Percentiles rank a stretch among this genome's conserved stretches.
Evolutionary conservation across 2,329 filamentous ascomycete genomes (phyloP).

Genomic region (Curvularia lunata): DNA sequence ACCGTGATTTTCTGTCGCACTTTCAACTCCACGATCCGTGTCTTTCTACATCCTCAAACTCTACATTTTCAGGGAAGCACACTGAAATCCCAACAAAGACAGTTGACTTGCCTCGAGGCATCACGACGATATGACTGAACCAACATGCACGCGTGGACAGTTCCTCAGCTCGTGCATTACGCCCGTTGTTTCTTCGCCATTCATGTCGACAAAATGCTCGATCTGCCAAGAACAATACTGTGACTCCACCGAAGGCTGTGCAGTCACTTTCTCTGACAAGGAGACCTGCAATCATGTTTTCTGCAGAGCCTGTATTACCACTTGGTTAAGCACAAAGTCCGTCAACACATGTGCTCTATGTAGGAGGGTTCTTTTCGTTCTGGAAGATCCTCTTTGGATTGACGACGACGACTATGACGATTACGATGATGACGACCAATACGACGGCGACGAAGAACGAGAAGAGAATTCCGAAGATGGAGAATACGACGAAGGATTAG

Average conservation of each 20-base stretch:
- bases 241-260: background rate
- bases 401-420: background rate
- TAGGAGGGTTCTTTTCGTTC: background rate
- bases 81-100: background rate
- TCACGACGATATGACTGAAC: background rate
- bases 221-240: conserved; percentile 8
- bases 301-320: conserved; percentile 1
- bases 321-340: background rate
- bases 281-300: conserved; percentile 11
- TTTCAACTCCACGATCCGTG: background rate
- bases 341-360: conserved; percentile 8
- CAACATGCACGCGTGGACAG: background rate
- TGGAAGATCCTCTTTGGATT: background rate
- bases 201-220: background rate
- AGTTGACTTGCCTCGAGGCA: background rate
- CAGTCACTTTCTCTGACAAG: conserved; percentile 2
- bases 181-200: background rate
- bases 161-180: conserved; percentile 4
- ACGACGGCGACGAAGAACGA: background rate
- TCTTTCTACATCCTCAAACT: background rate
- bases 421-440: background rate
- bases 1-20: background rate
- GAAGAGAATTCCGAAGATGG: background rate
- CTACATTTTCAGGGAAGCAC: background rate
- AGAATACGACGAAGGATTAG: background rate